Evolutionary conservation across 129 eudicot species (phyloP).

Genomic region (Arctium minus): DNA sequence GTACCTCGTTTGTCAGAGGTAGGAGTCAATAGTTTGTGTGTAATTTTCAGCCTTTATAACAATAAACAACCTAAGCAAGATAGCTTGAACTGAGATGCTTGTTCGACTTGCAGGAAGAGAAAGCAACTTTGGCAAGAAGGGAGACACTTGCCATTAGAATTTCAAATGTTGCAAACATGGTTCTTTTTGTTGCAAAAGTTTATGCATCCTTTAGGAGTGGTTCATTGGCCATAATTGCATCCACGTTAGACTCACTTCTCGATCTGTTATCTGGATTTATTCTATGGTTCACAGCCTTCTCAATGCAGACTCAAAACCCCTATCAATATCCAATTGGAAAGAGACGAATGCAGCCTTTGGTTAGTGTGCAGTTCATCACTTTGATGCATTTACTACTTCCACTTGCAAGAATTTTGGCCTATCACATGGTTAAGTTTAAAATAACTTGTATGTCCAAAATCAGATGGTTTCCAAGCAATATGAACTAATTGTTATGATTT

Average conservation of each 20-base stretch:
- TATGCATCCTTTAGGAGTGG: slow-evolving; percentile 79
- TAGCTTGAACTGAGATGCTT: neutral
- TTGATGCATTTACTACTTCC: neutral
- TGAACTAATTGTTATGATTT: neutral
- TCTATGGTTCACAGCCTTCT: slow-evolving; percentile 86
- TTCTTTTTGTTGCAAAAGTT: slow-evolving; percentile 82
- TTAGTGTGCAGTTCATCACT: slow-evolving; percentile 32
- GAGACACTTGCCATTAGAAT: slow-evolving; percentile 79
- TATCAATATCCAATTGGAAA: slow-evolving; percentile 87
- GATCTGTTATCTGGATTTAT: slow-evolving; percentile 83
- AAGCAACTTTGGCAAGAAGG: slow-evolving; percentile 58
- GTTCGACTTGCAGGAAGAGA: slow-evolving; percentile 60
- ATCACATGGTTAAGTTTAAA: neutral
- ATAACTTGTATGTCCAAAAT: neutral
- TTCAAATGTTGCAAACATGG: slow-evolving; percentile 76
- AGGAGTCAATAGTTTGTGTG: neutral
- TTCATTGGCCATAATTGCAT: slow-evolving; percentile 80
- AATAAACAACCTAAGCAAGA: neutral
- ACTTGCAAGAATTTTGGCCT: neutral
- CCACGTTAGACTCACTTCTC: slow-evolving; percentile 83
- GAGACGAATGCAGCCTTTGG: slow-evolving; percentile 91
- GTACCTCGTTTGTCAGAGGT: slow-evolving; percentile 77
- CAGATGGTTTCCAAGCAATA: neutral
- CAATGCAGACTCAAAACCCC: slow-evolving; percentile 76
- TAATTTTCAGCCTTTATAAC: neutral